phyloP scores from a whole-genome alignment of 148 eudicot genomes.

The Camellia sinensis region DNA sequence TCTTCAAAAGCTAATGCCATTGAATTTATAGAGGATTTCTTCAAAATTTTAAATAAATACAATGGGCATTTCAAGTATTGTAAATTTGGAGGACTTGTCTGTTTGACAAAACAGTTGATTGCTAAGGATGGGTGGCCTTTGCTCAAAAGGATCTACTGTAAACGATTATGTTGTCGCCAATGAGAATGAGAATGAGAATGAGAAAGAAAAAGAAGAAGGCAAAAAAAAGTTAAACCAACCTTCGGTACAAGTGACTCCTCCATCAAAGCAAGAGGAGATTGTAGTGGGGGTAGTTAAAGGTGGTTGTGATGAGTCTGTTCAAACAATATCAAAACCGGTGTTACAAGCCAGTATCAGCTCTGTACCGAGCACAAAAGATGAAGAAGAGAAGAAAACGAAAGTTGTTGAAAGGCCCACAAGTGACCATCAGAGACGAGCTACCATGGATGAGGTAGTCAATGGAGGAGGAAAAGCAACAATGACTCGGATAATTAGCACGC shows the following conservation, averaged over 20 bases:
- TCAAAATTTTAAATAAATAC: slow-evolving; percentile 8
- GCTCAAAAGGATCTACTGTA: slow-evolving; percentile 50
- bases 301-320: slow-evolving; percentile 31
- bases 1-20: background rate
- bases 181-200: slow-evolving; percentile 18
- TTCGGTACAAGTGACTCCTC: slow-evolving; percentile 27
- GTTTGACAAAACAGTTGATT: background rate
- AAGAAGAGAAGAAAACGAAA: slow-evolving; percentile 27
- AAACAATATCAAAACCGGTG: slow-evolving; percentile 26
- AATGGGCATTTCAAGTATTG: slow-evolving; percentile 9
- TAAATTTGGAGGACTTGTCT: background rate
- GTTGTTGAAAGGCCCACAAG: slow-evolving; percentile 30
- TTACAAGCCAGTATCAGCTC: slow-evolving; percentile 40
- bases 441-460: slow-evolving; percentile 28
- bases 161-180: background rate
- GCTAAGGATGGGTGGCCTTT: slow-evolving; percentile 64
- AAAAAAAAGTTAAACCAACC: slow-evolving; percentile 27
- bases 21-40: slow-evolving; percentile 1
- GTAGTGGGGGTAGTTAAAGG: slow-evolving; percentile 35
- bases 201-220: background rate
- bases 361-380: slow-evolving; percentile 28
- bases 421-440: slow-evolving; percentile 38
- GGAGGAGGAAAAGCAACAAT: slow-evolving; percentile 27
- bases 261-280: slow-evolving; percentile 32
- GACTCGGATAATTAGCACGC: slow-evolving; percentile 34